Percentiles rank a stretch among this genome's conserved stretches.
Conservation (phyloP, 495 filamentous ascomycete genomes). For the Bacidia rubella region DNA sequence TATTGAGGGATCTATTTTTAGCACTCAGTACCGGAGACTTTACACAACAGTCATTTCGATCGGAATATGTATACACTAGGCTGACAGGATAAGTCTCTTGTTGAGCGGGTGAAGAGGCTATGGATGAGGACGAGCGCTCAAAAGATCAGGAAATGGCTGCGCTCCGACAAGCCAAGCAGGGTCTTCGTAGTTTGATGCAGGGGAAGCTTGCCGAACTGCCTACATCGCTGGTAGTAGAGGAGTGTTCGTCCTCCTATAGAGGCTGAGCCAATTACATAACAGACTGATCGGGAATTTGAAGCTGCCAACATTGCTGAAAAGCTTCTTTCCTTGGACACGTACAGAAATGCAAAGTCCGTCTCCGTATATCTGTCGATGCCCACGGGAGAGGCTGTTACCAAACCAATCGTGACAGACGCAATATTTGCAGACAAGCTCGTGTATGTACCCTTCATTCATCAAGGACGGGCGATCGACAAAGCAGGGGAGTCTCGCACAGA, state of each 20-base stretch:
- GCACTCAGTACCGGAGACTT: no score
- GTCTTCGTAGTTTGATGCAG: constrained; percentile 57
- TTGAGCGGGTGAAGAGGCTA: neutral
- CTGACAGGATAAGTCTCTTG: neutral
- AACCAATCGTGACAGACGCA: constrained; percentile 65
- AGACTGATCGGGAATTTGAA: constrained; percentile 24
- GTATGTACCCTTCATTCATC: constrained; percentile 81
- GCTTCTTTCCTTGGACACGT: constrained; percentile 49
- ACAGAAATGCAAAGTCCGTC: constrained; percentile 55
- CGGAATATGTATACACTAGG: no score
- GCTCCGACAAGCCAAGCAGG: constrained; percentile 54
- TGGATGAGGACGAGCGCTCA: neutral
- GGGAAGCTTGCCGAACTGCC: constrained; percentile 43
- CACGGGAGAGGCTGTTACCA: constrained; percentile 66
- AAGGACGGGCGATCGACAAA: constrained; percentile 18
- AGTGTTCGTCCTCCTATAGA: constrained; percentile 43
- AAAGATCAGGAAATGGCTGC: constrained; percentile 21
- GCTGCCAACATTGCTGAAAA: constrained; percentile 43
- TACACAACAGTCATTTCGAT: no score
- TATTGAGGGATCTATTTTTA: neutral
- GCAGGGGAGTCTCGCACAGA: constrained; percentile 31
- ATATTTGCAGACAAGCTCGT: constrained; percentile 65
- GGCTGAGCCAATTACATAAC: neutral
- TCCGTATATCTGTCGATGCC: constrained; percentile 93
- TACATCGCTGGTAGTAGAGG: constrained; percentile 40